Evolutionary conservation across 371 early-diverging fungal genomes (phyloP).

Genomic region (Mucor velutinosus): DNA sequence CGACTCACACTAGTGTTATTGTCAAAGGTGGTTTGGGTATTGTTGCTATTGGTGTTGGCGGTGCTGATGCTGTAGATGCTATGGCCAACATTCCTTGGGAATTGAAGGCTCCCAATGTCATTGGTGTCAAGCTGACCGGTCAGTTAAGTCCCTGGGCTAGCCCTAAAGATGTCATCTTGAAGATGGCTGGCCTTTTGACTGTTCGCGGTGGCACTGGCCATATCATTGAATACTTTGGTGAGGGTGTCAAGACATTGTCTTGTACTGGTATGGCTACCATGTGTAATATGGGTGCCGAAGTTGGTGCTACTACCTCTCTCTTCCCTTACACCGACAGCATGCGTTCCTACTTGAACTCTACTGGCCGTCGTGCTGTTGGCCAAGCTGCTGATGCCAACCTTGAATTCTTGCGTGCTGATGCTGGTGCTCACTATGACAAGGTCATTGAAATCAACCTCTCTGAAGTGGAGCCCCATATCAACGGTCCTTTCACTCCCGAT

Average conservation of each 20-base stretch:
- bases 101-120: conserved; percentile 88
- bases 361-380: conserved; percentile 73
- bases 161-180: conserved; percentile 90
- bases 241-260: conserved; percentile 81
- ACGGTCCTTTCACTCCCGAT: conserved; percentile 97
- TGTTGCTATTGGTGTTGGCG: conserved; percentile 94
- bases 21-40: conserved; percentile 86
- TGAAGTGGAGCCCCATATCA: conserved; percentile 92
- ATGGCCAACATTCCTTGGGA: conserved; percentile 96
- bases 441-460: conserved; percentile 90
- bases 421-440: conserved; percentile 76
- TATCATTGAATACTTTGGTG: conserved; percentile 93
- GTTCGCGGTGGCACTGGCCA: conserved; percentile 91
- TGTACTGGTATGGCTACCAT: conserved; percentile 97
- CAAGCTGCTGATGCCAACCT: conserved; percentile 67
- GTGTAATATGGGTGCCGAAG: conserved; percentile 95
- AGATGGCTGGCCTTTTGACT: conserved; percentile 86
- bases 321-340: conserved; percentile 86
- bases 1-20: neutral
- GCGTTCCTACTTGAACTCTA: conserved; percentile 80
- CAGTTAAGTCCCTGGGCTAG: conserved; percentile 87
- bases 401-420: conserved; percentile 54
- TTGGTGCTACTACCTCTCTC: conserved; percentile 92
- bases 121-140: conserved; percentile 93
- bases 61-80: conserved; percentile 95